These are phyloP conservation scores for Myxozyma udenii DNA, from an alignment of 805 yeast species.

Conservation along the genomic window DNA sequence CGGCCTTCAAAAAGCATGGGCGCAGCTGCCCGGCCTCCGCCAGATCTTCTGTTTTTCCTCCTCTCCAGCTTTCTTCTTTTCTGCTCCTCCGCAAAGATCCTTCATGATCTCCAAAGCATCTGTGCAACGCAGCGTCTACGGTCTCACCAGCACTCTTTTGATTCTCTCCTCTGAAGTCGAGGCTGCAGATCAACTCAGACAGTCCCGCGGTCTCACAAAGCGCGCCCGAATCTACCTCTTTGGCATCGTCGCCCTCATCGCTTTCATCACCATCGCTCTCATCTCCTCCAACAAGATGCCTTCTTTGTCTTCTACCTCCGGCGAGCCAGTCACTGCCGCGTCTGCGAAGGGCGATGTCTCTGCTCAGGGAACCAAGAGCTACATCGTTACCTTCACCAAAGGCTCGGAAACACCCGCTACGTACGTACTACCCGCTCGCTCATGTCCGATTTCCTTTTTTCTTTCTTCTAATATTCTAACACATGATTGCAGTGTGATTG, in stretches of 20 bases:
- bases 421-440: constrained; percentile 3
- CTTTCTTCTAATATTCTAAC: too few species aligned
- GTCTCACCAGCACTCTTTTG: not conserved
- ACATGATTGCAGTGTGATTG: constrained; percentile 13
- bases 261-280: constrained; percentile 5
- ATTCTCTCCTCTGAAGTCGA: constrained; percentile 1
- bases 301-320: constrained; percentile 2
- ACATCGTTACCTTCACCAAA: constrained; percentile 22
- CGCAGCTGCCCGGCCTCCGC: too few species aligned
- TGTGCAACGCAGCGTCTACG: not conserved
- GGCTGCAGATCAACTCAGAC: constrained; percentile 8
- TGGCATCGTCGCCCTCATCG: constrained; percentile 4
- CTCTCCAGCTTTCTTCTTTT: not conserved
- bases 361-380: constrained; percentile 8
- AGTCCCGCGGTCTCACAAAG: not conserved
- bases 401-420: constrained; percentile 24
- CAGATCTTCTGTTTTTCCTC: not conserved
- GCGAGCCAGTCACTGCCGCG: constrained; percentile 9
- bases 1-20: too few species aligned
- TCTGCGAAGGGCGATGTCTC: constrained; percentile 3
- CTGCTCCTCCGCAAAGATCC: not conserved
- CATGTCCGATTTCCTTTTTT: not conserved
- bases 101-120: not conserved
- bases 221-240: constrained; percentile 3
- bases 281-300: constrained; percentile 8